Evolutionary conservation across 768 basidiomycete genomes (phyloP), one percentile per base, ranked within the genome.

Genomic region (Dacryopinax primogenitus): DNA sequence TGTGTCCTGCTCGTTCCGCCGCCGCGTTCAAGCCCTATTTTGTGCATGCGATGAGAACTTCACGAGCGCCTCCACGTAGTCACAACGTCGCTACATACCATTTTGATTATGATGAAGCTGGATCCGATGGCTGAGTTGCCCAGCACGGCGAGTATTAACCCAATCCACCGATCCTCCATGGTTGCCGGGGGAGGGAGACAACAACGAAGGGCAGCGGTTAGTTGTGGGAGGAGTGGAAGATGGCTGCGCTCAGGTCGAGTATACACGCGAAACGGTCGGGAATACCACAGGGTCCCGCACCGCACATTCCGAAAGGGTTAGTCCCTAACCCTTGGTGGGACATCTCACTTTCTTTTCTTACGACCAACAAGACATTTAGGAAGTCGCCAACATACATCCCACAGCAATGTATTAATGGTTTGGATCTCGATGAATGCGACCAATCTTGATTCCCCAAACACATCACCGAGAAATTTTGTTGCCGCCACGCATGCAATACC

Each of bases 61-160:
- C n/a, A 62, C 18, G 62, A 41, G 65, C 30, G 44, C 39, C 33
- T 58, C 34, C 33, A 47, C 36, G 26, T 36, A 39, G 26, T 23
- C 11, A 12, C 18, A 39, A 13, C 13, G 3, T 11, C 37, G 30
- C 21, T 61, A 58, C 77, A 69, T 62, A 89, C 95, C 87, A 96
- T 98, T 84, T 99, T 99, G 18, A 95, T 99, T 73, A 99, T 95
- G 73, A 99, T 96, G 75, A 93, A 96, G 75, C 92, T 95, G 37
- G 88, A 90, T 62, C 96, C 95, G 69, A 98, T 98, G 66, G 88
- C 86, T 28, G 90, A 72, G 13, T 90, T 88, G 69, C 91, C 84
- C 21, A 86, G 85, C 62, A 98, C 77, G 63, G 96, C 94, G 64
- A 99, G 84, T 28, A 84, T 82, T 63, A 99, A 83, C 33, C 96